phyloP scores from a whole-genome alignment of 164 flowering plant genomes.

The Vitis rupestris region DNA sequence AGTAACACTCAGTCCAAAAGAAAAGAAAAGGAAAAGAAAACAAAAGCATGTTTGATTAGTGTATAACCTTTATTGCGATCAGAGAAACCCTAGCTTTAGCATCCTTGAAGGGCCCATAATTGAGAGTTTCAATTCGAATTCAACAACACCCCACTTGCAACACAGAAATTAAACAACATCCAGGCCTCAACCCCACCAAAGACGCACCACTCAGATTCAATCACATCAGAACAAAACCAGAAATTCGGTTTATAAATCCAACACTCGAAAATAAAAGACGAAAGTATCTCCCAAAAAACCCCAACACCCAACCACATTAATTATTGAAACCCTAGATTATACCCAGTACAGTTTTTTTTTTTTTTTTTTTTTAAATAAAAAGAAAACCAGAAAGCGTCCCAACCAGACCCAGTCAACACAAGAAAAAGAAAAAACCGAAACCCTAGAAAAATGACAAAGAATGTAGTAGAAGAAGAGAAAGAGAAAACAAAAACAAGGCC shows the following conservation, averaged over 20 bases:
- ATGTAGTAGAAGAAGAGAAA: neutral
- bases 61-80: conserved; percentile 27
- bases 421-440: neutral
- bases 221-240: neutral
- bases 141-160: conserved; percentile 4
- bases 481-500: neutral
- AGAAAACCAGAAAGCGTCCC: neutral
- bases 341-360: neutral
- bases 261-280: neutral
- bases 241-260: neutral
- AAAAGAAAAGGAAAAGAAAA: conserved; percentile 15
- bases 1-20: conserved; percentile 16
- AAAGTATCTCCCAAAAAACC: neutral
- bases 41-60: conserved; percentile 14
- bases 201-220: conserved; percentile 3
- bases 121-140: conserved; percentile 19
- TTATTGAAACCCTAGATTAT: too few relatives aligned
- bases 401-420: neutral
- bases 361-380: neutral
- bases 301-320: conserved; percentile 1
- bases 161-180: neutral
- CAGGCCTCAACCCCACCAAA: conserved; percentile 7
- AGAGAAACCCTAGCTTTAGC: conserved; percentile 33
- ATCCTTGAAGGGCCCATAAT: conserved; percentile 21
- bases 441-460: conserved; percentile 5